Evolutionary conservation across 306 rosid species (phyloP).

Genomic region (Medicago ruthenica): DNA sequence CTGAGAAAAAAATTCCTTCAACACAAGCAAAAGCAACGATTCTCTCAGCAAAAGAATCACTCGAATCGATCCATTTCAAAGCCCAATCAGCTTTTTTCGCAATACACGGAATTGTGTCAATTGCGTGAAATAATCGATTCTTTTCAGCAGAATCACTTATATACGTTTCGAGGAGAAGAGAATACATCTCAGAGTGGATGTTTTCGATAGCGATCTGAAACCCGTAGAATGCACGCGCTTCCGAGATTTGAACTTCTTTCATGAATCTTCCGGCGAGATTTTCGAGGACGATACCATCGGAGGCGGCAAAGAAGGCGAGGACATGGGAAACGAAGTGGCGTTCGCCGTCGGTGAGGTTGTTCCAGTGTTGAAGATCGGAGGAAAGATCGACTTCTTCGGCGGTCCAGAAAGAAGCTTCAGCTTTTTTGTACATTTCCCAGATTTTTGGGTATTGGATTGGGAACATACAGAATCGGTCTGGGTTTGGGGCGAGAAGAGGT

Average conservation of each 20-base stretch:
- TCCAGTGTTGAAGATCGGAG: not conserved
- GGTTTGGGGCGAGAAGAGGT: not conserved
- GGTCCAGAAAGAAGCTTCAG: conserved; percentile 1
- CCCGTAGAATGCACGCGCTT: not conserved
- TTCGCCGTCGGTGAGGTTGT: not conserved
- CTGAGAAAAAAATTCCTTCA: not conserved
- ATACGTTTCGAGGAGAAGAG: not conserved
- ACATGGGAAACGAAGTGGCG: not conserved
- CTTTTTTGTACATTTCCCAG: conserved; percentile 17
- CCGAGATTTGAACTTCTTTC: not conserved
- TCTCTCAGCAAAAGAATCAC: not conserved
- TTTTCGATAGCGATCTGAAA: not conserved
- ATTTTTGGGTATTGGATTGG: conserved; percentile 15
- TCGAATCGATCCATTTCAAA: not conserved
- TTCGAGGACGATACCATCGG: not conserved
- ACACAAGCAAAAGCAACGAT: not conserved
- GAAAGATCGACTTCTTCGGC: conserved; percentile 8
- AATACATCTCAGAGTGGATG: not conserved
- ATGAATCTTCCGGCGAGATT: conserved; percentile 17
- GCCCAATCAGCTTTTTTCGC: not conserved
- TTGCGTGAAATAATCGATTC: not conserved
- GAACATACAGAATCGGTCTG: not conserved
- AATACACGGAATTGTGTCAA: not conserved
- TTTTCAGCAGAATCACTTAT: not conserved
- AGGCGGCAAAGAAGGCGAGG: not conserved